phyloP scores from a whole-genome alignment of 768 basidiomycete genomes.

The Termitomyces sp. region DNA sequence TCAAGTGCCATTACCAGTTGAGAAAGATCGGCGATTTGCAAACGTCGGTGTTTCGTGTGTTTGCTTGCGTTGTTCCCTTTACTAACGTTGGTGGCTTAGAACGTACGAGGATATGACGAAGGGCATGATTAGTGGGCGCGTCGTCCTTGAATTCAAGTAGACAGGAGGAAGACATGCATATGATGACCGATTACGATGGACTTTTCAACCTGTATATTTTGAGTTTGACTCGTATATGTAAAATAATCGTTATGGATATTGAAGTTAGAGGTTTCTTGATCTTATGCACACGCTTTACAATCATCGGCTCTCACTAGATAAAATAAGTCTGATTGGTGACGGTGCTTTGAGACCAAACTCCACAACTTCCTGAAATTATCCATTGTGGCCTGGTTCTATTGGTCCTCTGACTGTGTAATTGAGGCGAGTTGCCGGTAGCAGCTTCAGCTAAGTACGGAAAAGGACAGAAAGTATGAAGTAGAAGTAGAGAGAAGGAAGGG shows the following conservation, averaged over 20 bases:
- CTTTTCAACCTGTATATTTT: not conserved
- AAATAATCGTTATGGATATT: not conserved
- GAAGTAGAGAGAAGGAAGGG: no score
- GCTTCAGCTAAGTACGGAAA: no score
- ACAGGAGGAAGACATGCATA: not conserved
- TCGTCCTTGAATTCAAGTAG: constrained; percentile 33
- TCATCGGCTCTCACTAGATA: no score
- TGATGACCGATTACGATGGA: not conserved
- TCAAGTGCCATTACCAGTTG: constrained; percentile 50
- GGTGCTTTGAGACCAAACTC: no score
- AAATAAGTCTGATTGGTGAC: no score
- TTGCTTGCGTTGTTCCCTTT: not conserved
- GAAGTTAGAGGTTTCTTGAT: no score
- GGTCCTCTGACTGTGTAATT: no score
- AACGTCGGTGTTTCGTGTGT: constrained; percentile 32
- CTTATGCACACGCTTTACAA: no score
- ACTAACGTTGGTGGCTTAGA: constrained; percentile 12
- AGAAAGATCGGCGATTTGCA: constrained; percentile 47
- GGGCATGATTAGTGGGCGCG: constrained; percentile 44
- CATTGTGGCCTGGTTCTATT: no score
- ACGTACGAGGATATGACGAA: constrained; percentile 35
- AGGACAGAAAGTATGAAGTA: no score
- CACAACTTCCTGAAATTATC: no score
- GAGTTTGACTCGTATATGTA: not conserved
- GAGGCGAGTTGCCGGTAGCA: no score